Evolutionary conservation across 176 grass and related monocot genomes (phyloP), one percentile per base, ranked within the genome.

Genomic region (Luzula sylvatica): DNA sequence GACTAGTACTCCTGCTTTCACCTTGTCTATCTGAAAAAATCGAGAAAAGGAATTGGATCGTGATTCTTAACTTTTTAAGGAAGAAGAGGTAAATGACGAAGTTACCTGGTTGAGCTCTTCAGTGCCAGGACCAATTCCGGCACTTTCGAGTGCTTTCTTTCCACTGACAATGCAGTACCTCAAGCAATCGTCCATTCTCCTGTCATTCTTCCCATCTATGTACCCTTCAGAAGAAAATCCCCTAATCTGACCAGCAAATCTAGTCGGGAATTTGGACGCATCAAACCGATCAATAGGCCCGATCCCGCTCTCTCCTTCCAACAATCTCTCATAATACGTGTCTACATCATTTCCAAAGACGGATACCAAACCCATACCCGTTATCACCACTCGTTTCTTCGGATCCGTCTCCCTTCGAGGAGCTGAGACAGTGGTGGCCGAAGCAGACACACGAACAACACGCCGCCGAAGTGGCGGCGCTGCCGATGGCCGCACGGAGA

Each of bases 381-480:
- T 98, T 68, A 98, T 83, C 35, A 98, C 93, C 43, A 98, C 78
- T 62, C 85, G 42, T 68, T 90, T 98, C 71, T 74, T 95, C 18
- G 77, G 89, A 73, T 95, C 84, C 64, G 67, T 74, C 84, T 95
- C 84, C 27, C 90, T 69, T 35, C 56, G 75, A 0, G 75, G 75
- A 0, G 75, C 38, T 16, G 35, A 46, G n/a, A 68, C 58, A 2
- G 60, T 26, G 2, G 30, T 15, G 2, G 54, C 14, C 1, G 67
- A 20, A 3, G 68, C 46, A 1, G 75, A 65, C 13, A 77, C 77
- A 19, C 65, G 72, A 14, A 75, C 59, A 28, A 51, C 38, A 51
- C 43, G 25, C 38, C 45, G 69, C 0, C 2, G 38, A 9, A 54
- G 40, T 13, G 50, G 23, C 9, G 11, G 26, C 19, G 40, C 32